Percentiles rank a stretch among this genome's conserved stretches.
These are phyloP conservation scores for Immersiella caudata DNA, from an alignment of 495 filamentous ascomycete species.

Conservation along the genomic window DNA sequence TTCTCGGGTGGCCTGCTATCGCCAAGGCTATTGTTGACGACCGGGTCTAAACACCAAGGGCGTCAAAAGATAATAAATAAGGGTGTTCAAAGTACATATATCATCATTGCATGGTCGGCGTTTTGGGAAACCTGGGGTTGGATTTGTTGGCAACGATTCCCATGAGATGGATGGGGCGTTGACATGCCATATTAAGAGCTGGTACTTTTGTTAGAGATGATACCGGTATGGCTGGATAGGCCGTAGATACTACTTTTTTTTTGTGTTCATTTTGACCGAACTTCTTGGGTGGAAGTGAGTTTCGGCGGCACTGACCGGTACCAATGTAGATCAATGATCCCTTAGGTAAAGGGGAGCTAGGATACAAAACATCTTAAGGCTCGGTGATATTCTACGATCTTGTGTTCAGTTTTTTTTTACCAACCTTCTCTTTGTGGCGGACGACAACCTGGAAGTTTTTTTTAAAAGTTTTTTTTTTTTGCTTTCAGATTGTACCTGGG, in stretches of 20 bases:
- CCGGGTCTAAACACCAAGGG: not conserved
- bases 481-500: too few relatives aligned
- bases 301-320: too few relatives aligned
- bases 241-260: not conserved
- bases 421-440: too few relatives aligned
- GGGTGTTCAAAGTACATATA: not conserved
- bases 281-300: too few relatives aligned
- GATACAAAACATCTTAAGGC: too few relatives aligned
- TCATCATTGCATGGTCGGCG: constrained; percentile 8
- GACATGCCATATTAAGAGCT: not conserved
- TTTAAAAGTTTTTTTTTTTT: too few relatives aligned
- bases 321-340: too few relatives aligned
- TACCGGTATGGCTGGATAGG: not conserved
- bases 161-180: not conserved
- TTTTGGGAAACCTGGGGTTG: not conserved
- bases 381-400: too few relatives aligned
- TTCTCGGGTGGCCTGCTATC: constrained; percentile 35
- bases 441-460: too few relatives aligned
- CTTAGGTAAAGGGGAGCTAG: too few relatives aligned
- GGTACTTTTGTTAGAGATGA: not conserved
- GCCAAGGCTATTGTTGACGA: constrained; percentile 17
- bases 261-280: not conserved
- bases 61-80: not conserved
- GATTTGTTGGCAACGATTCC: not conserved
- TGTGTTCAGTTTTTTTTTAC: too few relatives aligned